Evolutionary conservation across 768 basidiomycete species (phyloP), one percentile per base, ranked within the genome.

Genomic region (Psilocybe subaeruginosa): DNA sequence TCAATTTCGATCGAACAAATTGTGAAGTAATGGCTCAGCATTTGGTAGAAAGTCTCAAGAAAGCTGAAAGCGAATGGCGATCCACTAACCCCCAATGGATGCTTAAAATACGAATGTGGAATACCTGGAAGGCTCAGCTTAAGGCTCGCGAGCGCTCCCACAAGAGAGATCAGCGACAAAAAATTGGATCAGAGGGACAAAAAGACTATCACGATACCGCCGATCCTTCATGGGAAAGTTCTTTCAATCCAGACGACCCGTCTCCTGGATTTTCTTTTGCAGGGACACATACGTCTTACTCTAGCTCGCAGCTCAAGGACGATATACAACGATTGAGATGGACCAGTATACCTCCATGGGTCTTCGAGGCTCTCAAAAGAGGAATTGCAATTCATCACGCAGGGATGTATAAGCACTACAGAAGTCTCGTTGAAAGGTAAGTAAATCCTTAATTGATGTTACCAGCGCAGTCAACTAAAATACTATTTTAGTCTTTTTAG

Each of bases 331-430:
- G 73, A 1, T 72, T 89, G 3, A 62, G 63, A 14, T 66, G 72
- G 67, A 72, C 71, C 51, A 78, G 74, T 55, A 70, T 74, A 1
- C 78, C 76, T 1, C 27, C 50, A n/a, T 85, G 84, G 82, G 77
- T 80, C 4, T 54, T 85, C 27, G 60, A 57, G 9, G 85, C 84
- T 5, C 72, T 91, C 51, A 69, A 71, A 52, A 76, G 90, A 33
- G 89, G 89, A 31, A 82, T 91, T 30, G 89, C 82, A 0, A 81
- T 91, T 9, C 89, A 91, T 65, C 90, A 91, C 69, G 66, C 85
- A 8, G 89, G 89, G 19, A 87, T 91, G 87, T 83, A 84, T 62
- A 87, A 82, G 67, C 71, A 71, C 1, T 91, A 90, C 68, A 73
- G 88, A 45, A 76, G 77, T 48, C 63, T 87, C 0, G 76, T 89